Conservation (phyloP, 441 rosid species). For the Eugenia klotzschiana region DNA sequence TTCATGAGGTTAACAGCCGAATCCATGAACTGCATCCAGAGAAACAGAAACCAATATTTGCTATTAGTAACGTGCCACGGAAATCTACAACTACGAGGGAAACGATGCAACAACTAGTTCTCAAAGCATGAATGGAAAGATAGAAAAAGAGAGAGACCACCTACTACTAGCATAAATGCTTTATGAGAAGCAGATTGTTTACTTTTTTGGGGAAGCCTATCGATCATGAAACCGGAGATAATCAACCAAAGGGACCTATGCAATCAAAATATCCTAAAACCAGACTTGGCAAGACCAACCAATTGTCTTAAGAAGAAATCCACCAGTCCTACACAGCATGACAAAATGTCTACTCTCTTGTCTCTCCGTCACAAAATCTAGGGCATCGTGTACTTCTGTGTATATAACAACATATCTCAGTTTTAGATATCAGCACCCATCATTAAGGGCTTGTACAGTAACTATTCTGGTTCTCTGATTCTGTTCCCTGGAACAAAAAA, state of each 20-base stretch:
- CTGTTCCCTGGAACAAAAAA: too few species aligned
- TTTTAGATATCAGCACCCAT: background rate
- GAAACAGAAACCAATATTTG: background rate
- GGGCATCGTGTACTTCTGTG: background rate
- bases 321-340: background rate
- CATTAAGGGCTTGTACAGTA: too few species aligned
- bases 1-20: conserved; percentile 71
- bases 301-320: background rate
- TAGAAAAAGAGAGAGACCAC: background rate
- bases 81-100: background rate
- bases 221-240: too few species aligned
- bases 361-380: background rate
- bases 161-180: background rate
- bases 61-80: background rate
- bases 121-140: background rate
- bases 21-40: conserved; percentile 69
- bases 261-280: background rate
- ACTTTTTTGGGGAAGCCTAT: background rate
- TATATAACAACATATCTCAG: background rate
- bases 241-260: background rate
- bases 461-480: too few species aligned
- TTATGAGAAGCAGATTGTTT: background rate
- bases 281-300: background rate
- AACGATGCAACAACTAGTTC: background rate
- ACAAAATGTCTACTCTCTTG: background rate